These are phyloP conservation scores for Fusarium proliferatum DNA, from an alignment of 2,329 filamentous ascomycete species.

Conservation along the genomic window DNA sequence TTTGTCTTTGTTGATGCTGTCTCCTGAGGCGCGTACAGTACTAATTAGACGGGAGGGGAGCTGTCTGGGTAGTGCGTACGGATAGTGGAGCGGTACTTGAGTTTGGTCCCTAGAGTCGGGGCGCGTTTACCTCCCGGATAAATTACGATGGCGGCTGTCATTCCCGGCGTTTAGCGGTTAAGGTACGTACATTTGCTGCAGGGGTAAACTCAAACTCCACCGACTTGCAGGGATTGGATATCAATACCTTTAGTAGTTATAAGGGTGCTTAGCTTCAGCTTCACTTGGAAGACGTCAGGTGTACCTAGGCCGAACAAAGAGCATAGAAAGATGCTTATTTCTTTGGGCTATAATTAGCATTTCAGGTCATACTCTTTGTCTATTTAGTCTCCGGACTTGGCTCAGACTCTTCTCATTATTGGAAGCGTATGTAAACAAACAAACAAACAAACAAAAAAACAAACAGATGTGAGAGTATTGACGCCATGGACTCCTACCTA, in stretches of 20 bases:
- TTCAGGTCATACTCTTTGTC: neutral
- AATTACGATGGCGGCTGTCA: constrained; percentile 44
- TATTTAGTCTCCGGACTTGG: neutral
- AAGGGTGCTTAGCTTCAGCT: neutral
- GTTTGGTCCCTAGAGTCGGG: constrained; percentile 17
- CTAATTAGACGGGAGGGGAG: constrained; percentile 31
- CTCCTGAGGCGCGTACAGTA: constrained; percentile 41
- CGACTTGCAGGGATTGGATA: constrained; percentile 4
- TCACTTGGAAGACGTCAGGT: constrained; percentile 15
- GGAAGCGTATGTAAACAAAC: neutral
- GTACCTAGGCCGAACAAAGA: neutral
- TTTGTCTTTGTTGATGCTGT: constrained; percentile 14
- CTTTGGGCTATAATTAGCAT: neutral
- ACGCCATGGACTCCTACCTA: constrained; percentile 14
- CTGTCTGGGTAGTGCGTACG: constrained; percentile 4
- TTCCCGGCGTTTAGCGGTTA: constrained; percentile 23
- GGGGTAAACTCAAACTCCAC: constrained; percentile 18
- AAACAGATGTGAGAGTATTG: neutral
- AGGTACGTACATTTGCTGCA: constrained; percentile 29
- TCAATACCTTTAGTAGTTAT: neutral
- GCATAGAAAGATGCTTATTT: neutral
- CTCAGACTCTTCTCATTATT: neutral
- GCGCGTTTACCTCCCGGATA: constrained; percentile 45
- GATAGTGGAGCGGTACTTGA: constrained; percentile 17
- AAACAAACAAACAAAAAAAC: neutral